Conservation (phyloP, 768 basidiomycete species). For the Tricholoma sp. region DNA sequence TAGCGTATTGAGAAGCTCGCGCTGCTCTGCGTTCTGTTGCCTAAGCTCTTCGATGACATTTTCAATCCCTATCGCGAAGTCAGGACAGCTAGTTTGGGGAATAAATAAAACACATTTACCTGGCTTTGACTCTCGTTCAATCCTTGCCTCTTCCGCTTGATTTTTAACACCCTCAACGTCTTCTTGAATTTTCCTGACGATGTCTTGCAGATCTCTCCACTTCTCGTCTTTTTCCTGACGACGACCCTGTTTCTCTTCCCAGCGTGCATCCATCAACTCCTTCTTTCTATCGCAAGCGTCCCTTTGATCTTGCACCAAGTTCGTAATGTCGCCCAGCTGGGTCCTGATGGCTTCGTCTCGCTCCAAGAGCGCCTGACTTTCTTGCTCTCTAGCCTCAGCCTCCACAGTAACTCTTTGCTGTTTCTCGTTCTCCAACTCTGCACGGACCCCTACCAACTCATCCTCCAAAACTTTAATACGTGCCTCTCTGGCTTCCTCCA, state of each 20-base stretch:
- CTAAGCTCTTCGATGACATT: slow-evolving; percentile 54
- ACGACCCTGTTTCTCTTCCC: slow-evolving; percentile 55
- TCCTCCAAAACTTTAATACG: slow-evolving; percentile 59
- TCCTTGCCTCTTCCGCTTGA: slow-evolving; percentile 47
- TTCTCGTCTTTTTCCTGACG: slow-evolving; percentile 55
- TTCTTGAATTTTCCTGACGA: slow-evolving; percentile 53
- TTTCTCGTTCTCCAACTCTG: slow-evolving; percentile 60
- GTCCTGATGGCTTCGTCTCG: slow-evolving; percentile 53
- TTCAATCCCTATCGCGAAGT: slow-evolving; percentile 44
- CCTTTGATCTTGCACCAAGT: slow-evolving; percentile 63
- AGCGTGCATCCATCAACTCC: slow-evolving; percentile 54
- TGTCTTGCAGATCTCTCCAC: slow-evolving; percentile 51
- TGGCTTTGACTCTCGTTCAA: slow-evolving; percentile 49
- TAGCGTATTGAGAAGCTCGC: slow-evolving; percentile 47
- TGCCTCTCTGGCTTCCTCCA: slow-evolving; percentile 46
- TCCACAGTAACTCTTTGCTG: slow-evolving; percentile 54
- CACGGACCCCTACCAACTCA: slow-evolving; percentile 51
- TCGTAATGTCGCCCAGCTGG: slow-evolving; percentile 69
- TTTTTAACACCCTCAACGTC: slow-evolving; percentile 50
- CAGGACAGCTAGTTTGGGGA: background rate
- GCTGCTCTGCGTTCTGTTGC: slow-evolving; percentile 55
- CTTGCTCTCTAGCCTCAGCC: slow-evolving; percentile 56
- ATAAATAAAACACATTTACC: slow-evolving; percentile 33
- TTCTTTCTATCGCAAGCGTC: slow-evolving; percentile 57
- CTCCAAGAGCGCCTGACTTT: slow-evolving; percentile 51